Percentiles rank a stretch among this genome's conserved stretches.
These are phyloP conservation scores for Penicillium concentricum DNA, from an alignment of 2,329 filamentous ascomycete species.

Conservation along the genomic window DNA sequence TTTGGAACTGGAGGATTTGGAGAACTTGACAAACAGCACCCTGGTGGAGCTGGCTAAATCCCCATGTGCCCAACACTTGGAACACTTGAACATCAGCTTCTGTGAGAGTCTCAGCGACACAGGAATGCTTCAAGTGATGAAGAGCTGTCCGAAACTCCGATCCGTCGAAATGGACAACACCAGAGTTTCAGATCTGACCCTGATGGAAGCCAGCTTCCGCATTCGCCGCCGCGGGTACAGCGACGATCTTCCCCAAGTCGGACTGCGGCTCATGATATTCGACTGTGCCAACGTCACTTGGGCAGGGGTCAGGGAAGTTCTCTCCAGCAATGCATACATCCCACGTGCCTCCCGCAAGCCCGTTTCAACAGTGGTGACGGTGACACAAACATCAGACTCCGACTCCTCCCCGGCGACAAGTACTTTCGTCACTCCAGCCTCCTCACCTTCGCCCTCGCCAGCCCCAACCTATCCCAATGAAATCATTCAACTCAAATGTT, in stretches of 20 bases:
- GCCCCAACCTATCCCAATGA: slow-evolving; percentile 63
- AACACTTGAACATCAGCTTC: slow-evolving; percentile 84
- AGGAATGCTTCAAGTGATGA: slow-evolving; percentile 80
- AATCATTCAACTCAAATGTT: slow-evolving; percentile 85
- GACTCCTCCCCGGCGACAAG: slow-evolving; percentile 24
- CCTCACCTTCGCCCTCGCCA: slow-evolving; percentile 26
- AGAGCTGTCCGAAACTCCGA: slow-evolving; percentile 66
- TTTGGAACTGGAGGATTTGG: slow-evolving; percentile 84
- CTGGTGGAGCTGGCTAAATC: slow-evolving; percentile 73
- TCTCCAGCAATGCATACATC: slow-evolving; percentile 79
- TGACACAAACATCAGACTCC: slow-evolving; percentile 29
- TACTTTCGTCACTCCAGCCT: slow-evolving; percentile 24
- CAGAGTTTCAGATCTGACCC: slow-evolving; percentile 77
- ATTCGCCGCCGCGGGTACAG: slow-evolving; percentile 64
- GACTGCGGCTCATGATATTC: slow-evolving; percentile 77
- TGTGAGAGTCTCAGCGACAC: slow-evolving; percentile 82
- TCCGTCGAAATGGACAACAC: slow-evolving; percentile 92
- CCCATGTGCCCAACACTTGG: slow-evolving; percentile 68
- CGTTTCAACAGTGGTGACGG: slow-evolving; percentile 31
- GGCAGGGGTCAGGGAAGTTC: slow-evolving; percentile 83
- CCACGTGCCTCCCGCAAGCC: slow-evolving; percentile 48
- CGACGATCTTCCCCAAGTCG: slow-evolving; percentile 54
- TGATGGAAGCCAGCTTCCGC: slow-evolving; percentile 81
- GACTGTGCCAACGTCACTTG: slow-evolving; percentile 92
- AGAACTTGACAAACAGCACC: slow-evolving; percentile 70